Conservation (phyloP, 768 basidiomycete species). For the Panellus pusillus region DNA sequence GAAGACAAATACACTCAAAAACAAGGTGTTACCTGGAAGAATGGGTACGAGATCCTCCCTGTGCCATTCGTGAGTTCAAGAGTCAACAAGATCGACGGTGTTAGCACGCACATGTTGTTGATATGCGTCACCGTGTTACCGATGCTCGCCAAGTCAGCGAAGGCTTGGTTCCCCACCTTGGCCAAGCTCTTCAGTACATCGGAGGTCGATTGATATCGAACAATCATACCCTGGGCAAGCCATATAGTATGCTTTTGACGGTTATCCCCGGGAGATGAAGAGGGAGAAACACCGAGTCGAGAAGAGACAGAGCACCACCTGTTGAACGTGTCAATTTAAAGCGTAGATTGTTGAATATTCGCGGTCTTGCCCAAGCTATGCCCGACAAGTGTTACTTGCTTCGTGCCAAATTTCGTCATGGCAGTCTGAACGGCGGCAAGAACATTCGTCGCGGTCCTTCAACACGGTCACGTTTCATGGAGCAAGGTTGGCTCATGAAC, state of each 20-base stretch:
- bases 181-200: not conserved
- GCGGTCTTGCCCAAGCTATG: slow-evolving; percentile 18
- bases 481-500: not conserved
- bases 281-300: slow-evolving; percentile 57
- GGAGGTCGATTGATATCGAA: slow-evolving; percentile 23
- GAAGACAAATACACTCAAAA: no score
- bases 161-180: slow-evolving; percentile 59
- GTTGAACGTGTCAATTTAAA: no score
- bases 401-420: not conserved
- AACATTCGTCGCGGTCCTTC: not conserved
- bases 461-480: no score
- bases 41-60: slow-evolving; percentile 35
- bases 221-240: slow-evolving; percentile 44
- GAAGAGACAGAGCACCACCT: slow-evolving; percentile 52
- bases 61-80: no score
- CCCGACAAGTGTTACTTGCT: no score
- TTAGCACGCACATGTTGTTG: slow-evolving; percentile 45
- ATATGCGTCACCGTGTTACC: slow-evolving; percentile 53
- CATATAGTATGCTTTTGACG: slow-evolving; percentile 40
- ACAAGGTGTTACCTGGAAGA: slow-evolving; percentile 28
- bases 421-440: not conserved
- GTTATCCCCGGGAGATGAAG: slow-evolving; percentile 44
- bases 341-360: no score
- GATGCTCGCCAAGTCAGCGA: slow-evolving; percentile 60
- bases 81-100: no score